Conservation (phyloP, 371 early-diverging fungal species). For the Polyrhizophydium stewartii region DNA sequence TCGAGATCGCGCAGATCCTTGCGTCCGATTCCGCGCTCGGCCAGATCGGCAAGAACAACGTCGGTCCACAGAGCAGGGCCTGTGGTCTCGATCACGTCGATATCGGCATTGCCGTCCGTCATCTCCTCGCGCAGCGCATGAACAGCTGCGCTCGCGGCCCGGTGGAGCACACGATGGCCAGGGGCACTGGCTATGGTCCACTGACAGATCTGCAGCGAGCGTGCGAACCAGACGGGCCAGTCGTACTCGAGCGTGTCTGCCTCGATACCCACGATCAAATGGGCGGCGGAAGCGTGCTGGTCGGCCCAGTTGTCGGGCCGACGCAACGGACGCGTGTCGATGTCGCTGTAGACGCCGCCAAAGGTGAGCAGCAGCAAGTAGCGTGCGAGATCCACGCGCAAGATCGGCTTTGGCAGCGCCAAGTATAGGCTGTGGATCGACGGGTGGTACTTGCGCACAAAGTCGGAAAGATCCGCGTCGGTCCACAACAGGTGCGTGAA, state of each 20-base stretch:
- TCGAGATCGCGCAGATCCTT: neutral
- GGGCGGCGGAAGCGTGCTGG: neutral
- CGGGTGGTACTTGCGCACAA: constrained; percentile 6
- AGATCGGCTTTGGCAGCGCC: neutral
- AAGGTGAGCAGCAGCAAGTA: constrained; percentile 11
- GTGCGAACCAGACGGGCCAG: neutral
- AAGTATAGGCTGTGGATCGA: neutral
- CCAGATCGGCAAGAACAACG: neutral
- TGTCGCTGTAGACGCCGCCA: constrained; percentile 12
- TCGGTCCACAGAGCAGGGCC: constrained; percentile 8
- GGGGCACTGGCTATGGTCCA: constrained; percentile 4
- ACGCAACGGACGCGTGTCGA: neutral
- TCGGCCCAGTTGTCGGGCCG: neutral
- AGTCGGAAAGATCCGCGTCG: constrained; percentile 5
- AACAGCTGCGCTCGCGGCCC: neutral
- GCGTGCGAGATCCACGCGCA: constrained; percentile 10
- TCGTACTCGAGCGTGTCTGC: neutral
- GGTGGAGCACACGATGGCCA: neutral
- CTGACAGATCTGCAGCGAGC: constrained; percentile 1
- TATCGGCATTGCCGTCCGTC: neutral
- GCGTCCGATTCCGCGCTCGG: neutral
- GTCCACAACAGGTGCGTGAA: constrained; percentile 8
- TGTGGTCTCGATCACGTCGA: constrained; percentile 1
- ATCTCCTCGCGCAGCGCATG: neutral
- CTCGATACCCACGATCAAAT: neutral